These are phyloP conservation scores for Cryptococcus sp. DNA, from an alignment of 1,284 basidiomycete genomes.

Conservation along the genomic window DNA sequence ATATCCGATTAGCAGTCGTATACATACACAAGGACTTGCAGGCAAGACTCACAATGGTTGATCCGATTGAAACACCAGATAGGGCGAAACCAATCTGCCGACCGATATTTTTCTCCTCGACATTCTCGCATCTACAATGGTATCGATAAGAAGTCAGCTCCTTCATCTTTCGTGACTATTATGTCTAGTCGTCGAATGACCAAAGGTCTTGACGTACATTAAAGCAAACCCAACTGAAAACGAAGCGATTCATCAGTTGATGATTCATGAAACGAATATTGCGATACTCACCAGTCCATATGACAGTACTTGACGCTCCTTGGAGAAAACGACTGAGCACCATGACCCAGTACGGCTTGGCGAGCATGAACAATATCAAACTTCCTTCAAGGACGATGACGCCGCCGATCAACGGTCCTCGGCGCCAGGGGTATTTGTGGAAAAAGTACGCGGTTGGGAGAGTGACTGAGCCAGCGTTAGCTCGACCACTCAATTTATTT, in stretches of 20 bases:
- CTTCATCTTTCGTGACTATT: too few relatives aligned
- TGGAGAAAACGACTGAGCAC: slow-evolving; percentile 69
- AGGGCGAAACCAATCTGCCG: slow-evolving; percentile 72
- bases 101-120: slow-evolving; percentile 62
- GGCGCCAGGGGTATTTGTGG: slow-evolving; percentile 60
- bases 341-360: slow-evolving; percentile 69
- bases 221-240: slow-evolving; percentile 23
- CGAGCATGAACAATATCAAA: slow-evolving; percentile 76
- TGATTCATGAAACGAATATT: background rate
- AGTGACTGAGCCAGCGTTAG: slow-evolving; percentile 57
- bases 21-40: too few relatives aligned
- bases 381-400: slow-evolving; percentile 31
- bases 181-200: background rate
- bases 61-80: slow-evolving; percentile 66
- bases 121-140: slow-evolving; percentile 65
- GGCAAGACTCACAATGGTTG: slow-evolving; percentile 46
- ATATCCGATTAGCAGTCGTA: background rate
- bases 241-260: slow-evolving; percentile 21
- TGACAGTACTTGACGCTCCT: slow-evolving; percentile 69
- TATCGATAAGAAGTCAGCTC: too few relatives aligned
- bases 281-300: slow-evolving; percentile 69
- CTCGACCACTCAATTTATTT: background rate
- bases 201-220: slow-evolving; percentile 14
- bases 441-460: slow-evolving; percentile 69
- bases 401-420: slow-evolving; percentile 62